Evolutionary conservation across 352 stramenopile genomes (phyloP).

Genomic region (Thraustochytrium sp.): DNA sequence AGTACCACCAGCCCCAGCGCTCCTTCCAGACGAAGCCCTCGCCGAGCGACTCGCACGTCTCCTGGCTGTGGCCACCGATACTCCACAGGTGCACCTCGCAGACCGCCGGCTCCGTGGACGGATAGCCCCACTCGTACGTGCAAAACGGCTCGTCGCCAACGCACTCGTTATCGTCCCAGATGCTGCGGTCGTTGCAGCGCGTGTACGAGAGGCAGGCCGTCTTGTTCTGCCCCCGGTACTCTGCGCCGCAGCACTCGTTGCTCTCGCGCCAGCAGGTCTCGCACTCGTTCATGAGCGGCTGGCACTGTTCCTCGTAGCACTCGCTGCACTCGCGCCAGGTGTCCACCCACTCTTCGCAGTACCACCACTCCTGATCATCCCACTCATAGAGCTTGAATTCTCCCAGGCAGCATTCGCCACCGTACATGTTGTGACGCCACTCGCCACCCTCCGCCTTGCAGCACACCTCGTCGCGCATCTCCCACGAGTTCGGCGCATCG

Average conservation of each 20-base stretch:
- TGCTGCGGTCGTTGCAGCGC: background rate
- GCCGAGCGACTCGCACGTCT: background rate
- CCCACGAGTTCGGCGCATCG: background rate
- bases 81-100: background rate
- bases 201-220: constrained; percentile 4
- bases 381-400: background rate
- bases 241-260: background rate
- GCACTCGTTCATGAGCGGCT: background rate
- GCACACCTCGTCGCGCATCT: background rate
- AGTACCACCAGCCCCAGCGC: background rate
- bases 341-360: background rate
- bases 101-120: background rate
- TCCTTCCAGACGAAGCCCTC: background rate
- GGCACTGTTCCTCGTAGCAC: background rate
- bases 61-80: background rate
- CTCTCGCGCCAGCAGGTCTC: background rate
- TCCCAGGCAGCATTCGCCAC: background rate
- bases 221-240: background rate
- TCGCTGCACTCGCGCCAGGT: background rate
- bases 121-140: background rate
- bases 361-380: background rate
- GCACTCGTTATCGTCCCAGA: background rate
- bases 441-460: background rate
- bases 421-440: background rate
- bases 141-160: background rate